Percentiles rank a stretch among this genome's conserved stretches.
Evolutionary conservation across 176 grass and related monocot genomes (phyloP).

Genomic region (Hordeum marinum): DNA sequence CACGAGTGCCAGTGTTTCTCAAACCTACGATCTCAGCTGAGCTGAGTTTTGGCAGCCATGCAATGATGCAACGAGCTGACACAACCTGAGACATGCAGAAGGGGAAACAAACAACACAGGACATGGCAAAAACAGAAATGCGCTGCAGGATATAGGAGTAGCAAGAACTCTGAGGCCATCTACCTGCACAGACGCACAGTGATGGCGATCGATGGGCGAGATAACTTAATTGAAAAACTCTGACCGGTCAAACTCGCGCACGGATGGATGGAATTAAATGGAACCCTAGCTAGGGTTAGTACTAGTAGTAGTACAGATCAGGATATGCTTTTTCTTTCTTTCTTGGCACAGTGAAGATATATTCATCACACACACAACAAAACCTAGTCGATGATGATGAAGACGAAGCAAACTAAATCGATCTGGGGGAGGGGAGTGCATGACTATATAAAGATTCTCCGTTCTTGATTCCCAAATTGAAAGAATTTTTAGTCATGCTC

Average conservation of each 20-base stretch:
- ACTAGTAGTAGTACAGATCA: not conserved
- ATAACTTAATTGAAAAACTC: not conserved
- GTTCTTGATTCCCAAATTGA: not conserved
- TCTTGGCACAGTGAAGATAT: not conserved
- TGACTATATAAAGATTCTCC: not conserved
- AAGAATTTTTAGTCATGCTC: not conserved
- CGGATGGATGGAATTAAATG: not conserved
- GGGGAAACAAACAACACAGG: not conserved
- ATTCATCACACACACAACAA: not conserved
- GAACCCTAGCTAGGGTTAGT: not conserved
- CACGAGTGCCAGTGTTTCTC: not conserved
- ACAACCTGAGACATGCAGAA: constrained; percentile 7
- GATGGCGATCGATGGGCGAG: not conserved
- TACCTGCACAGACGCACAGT: not conserved
- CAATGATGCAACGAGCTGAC: constrained; percentile 17
- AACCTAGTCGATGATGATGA: not conserved
- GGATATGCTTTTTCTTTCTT: not conserved
- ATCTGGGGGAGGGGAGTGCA: not conserved
- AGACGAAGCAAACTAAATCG: not conserved
- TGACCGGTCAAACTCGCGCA: not conserved
- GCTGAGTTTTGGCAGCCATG: not conserved
- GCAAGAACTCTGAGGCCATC: not conserved
- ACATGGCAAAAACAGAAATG: not conserved
- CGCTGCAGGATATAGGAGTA: not conserved
- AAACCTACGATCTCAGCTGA: not conserved